Evolutionary conservation across 2,329 filamentous ascomycete species (phyloP).

Genomic region (Alternaria burnsii): DNA sequence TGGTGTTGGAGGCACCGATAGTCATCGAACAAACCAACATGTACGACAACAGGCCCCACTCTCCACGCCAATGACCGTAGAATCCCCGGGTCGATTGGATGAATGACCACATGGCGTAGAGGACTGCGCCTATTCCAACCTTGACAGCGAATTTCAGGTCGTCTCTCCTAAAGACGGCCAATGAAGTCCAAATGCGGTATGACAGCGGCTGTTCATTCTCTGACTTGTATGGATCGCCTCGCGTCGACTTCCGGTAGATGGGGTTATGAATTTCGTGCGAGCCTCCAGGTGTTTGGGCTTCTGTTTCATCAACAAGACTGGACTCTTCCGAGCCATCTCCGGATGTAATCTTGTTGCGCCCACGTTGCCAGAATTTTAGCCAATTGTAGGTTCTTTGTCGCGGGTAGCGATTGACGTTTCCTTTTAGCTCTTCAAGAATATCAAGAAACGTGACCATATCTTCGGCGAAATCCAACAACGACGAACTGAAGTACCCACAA

Average conservation of each 20-base stretch:
- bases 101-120: constrained; percentile 91
- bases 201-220: constrained; percentile 45
- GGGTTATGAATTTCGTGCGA: constrained; percentile 50
- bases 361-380: constrained; percentile 76
- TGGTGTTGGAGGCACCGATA: constrained; percentile 93
- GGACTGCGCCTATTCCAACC: constrained; percentile 85
- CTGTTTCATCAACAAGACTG: constrained; percentile 35
- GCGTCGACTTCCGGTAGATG: constrained; percentile 40
- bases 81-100: constrained; percentile 77
- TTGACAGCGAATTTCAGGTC: constrained; percentile 86
- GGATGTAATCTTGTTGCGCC: constrained; percentile 19
- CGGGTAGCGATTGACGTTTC: constrained; percentile 69
- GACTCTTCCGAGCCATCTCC: constrained; percentile 36
- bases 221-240: constrained; percentile 40
- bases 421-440: constrained; percentile 85
- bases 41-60: constrained; percentile 96
- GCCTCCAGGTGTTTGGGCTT: constrained; percentile 38
- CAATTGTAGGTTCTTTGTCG: constrained; percentile 79
- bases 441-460: constrained; percentile 85
- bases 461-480: constrained; percentile 86
- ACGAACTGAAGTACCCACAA: constrained; percentile 95
- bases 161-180: constrained; percentile 68
- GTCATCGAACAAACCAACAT: constrained; percentile 99
- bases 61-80: constrained; percentile 89
- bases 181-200: constrained; percentile 63